Evolutionary conservation across 202 grass and related monocot species (phyloP).

Genomic region (Zizania palustris): DNA sequence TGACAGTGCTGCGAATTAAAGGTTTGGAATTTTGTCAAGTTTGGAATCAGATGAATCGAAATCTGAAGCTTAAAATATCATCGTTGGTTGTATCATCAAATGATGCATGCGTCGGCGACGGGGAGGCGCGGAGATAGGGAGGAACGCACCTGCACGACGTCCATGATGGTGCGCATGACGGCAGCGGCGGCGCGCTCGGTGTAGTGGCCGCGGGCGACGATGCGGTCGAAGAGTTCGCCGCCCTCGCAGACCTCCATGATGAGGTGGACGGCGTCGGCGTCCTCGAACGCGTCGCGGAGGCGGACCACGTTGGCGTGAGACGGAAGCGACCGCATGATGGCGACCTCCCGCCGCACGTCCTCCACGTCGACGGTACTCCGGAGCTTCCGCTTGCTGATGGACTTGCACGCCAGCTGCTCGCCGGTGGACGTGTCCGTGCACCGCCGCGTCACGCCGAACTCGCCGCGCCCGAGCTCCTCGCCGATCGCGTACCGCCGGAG

Average conservation of each 20-base stretch:
- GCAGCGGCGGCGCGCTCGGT: constrained; percentile 74
- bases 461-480: constrained; percentile 65
- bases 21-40: background rate
- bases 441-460: constrained; percentile 64
- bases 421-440: constrained; percentile 44
- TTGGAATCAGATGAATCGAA: too few species aligned
- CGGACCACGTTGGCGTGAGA: constrained; percentile 54
- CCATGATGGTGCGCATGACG: constrained; percentile 80
- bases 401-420: constrained; percentile 63
- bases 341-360: constrained; percentile 76
- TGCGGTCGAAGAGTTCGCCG: constrained; percentile 94
- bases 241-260: constrained; percentile 98
- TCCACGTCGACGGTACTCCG: constrained; percentile 63
- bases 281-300: constrained; percentile 61
- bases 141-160: constrained; percentile 70
- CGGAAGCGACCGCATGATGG: constrained; percentile 62
- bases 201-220: constrained; percentile 81
- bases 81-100: too few species aligned
- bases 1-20: constrained; percentile 78
- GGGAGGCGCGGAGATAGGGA: too few species aligned
- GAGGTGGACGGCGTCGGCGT: constrained; percentile 68
- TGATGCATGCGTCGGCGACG: too few species aligned
- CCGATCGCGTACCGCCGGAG: constrained; percentile 59
- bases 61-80: too few species aligned
- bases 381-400: constrained; percentile 67